These are phyloP conservation scores for Gnetum montanum DNA, from an alignment of 75 land plant genomes.

Conservation along the genomic window DNA sequence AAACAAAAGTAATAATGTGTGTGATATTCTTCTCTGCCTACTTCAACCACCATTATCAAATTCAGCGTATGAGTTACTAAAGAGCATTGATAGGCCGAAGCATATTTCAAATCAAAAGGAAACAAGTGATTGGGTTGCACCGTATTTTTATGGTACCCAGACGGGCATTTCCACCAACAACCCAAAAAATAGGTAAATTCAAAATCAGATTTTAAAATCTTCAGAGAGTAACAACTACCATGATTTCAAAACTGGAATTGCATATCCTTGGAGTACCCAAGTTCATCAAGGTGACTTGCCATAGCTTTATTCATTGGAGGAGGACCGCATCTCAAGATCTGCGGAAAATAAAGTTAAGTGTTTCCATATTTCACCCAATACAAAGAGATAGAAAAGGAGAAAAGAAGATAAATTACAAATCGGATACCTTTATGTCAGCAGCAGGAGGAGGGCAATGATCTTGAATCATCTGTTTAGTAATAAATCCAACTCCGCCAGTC, in stretches of 20 bases:
- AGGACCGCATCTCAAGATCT: constrained; percentile 92
- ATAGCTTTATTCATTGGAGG: constrained; percentile 97
- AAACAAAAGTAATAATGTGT: no score
- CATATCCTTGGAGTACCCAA: constrained; percentile 78
- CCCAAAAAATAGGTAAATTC: neutral
- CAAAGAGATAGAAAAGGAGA: neutral
- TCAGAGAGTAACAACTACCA: no score
- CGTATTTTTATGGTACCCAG: no score
- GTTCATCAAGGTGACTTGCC: constrained; percentile 64
- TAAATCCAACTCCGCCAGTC: constrained; percentile 89
- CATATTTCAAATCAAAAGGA: no score
- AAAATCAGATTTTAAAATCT: neutral
- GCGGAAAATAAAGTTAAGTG: constrained; percentile 3
- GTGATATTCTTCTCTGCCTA: no score
- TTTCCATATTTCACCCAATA: neutral
- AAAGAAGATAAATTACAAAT: neutral
- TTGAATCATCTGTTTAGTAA: constrained; percentile 84
- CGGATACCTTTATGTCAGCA: constrained; percentile 63
- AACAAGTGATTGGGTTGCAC: no score
- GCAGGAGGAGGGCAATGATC: constrained; percentile 79
- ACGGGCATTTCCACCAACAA: neutral
- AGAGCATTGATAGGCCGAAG: no score
- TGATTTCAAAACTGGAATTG: constrained; percentile 78
- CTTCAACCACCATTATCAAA: no score
- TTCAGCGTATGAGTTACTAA: no score